Base-by-base conservation (phyloP, 495 filamentous ascomycete species). In the Parmelia sp. region DNA sequence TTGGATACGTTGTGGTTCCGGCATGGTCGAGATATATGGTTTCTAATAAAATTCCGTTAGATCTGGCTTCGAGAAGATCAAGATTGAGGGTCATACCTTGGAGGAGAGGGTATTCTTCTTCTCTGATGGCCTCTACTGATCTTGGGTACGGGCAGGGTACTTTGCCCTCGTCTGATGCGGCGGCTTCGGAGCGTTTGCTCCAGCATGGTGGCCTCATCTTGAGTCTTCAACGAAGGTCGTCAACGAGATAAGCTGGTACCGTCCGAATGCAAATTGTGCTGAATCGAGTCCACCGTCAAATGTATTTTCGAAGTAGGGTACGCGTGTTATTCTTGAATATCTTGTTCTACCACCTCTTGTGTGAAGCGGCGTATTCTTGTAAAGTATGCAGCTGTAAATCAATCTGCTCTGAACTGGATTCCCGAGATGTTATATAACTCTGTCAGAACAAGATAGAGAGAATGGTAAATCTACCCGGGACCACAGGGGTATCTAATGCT, bases 1-100 rank as follows among this genome's bases (percentile, higher is more conserved):
- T 82, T 25, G 88, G 81, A 65, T 88, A 89, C 47, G 89, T 80
- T 5, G 89, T 89, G n/a, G 88, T 82, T 23, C 89, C 89, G 31
- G 83, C 83, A 76, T 92, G 88, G 69, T 91, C 89, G 35, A 92
- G 84, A 73, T 92, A 92, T 4, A 74, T 77, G 68, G 69, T 74
- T 51, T 68, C 76, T 77, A 25, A 1, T 14, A 4, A 33, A 5
- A 6, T 19, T 40, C 8, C 29, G 3, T 51, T 25, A 55, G 17
- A 1, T 0, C 27, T 55, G 4, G 25, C 33, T 6, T 37, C 25
- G 25, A 2, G 11, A 15, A 29, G 36, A 36, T 11, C n/a, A 23
- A 15, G 17, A 21, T n/a, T 7, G 29, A 25, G 39, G 33, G 35
- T 6, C 35, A 42, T 39, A 63, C 61, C 39, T 55, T 63, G 19